Conservation (phyloP, 306 rosid genomes). For the Pterocarpus santalinus region DNA sequence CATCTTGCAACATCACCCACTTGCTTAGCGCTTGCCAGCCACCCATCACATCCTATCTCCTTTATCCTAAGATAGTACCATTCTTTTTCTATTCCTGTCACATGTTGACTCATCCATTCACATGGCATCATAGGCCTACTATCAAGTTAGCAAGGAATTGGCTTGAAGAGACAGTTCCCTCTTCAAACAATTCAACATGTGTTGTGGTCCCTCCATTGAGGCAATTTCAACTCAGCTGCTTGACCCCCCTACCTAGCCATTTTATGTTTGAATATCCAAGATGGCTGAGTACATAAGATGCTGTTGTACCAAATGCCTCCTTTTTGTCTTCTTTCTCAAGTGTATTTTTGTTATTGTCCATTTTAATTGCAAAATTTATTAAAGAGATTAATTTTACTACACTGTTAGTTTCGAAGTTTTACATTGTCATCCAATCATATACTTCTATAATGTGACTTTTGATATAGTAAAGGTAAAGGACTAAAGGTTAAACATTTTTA, state of each 20-base stretch:
- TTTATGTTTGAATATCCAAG: slow-evolving; percentile 20
- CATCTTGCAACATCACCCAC: not conserved
- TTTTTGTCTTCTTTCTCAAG: not conserved
- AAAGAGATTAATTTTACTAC: too few relatives aligned
- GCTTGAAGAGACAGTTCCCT: slow-evolving; percentile 36
- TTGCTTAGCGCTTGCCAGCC: slow-evolving; percentile 28
- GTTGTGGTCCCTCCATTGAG: not conserved
- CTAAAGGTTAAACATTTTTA: too few relatives aligned
- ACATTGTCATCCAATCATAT: too few relatives aligned
- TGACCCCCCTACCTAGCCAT: not conserved
- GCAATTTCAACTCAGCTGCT: not conserved
- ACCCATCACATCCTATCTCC: slow-evolving; percentile 44
- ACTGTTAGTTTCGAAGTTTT: too few relatives aligned
- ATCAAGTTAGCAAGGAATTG: slow-evolving; percentile 32
- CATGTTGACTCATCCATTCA: slow-evolving; percentile 44
- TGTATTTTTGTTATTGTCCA: not conserved
- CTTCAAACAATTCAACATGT: not conserved
- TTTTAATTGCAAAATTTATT: not conserved
- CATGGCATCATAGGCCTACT: slow-evolving; percentile 17
- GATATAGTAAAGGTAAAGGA: too few relatives aligned
- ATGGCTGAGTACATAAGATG: slow-evolving; percentile 4
- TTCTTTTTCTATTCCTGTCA: slow-evolving; percentile 43
- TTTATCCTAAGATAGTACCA: slow-evolving; percentile 43
- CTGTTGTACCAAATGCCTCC: not conserved
- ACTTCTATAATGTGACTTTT: too few relatives aligned